phyloP scores from a whole-genome alignment of 1,139 yeast species.

The Kodamaea plutei region DNA sequence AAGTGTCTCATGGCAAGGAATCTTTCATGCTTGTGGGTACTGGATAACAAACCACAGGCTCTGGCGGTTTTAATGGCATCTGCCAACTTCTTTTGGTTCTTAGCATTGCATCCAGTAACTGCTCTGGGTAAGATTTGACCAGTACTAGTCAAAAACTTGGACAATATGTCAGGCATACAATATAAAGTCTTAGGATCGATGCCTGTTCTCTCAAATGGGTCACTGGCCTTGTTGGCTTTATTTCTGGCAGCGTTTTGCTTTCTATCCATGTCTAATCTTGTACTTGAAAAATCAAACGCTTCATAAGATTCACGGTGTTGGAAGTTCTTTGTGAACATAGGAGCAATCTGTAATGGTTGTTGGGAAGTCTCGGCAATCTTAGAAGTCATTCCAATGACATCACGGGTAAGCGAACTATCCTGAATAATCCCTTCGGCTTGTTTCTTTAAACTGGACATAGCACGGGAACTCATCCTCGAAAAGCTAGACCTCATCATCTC shows the following conservation, averaged over 20 bases:
- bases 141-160: slow-evolving; percentile 53
- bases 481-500: too few relatives aligned
- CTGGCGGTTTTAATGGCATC: slow-evolving; percentile 69
- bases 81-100: slow-evolving; percentile 60
- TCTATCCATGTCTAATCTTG: slow-evolving; percentile 42
- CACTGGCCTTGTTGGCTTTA: slow-evolving; percentile 16
- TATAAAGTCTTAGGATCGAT: slow-evolving; percentile 64
- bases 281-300: slow-evolving; percentile 70
- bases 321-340: slow-evolving; percentile 38
- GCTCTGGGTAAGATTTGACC: slow-evolving; percentile 68
- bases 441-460: too few relatives aligned
- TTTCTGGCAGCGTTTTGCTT: slow-evolving; percentile 12
- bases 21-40: slow-evolving; percentile 53
- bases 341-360: slow-evolving; percentile 25
- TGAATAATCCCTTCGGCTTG: slow-evolving; percentile 9
- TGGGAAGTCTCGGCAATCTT: slow-evolving; percentile 24
- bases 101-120: slow-evolving; percentile 59
- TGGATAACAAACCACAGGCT: slow-evolving; percentile 61
- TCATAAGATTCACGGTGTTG: slow-evolving; percentile 50
- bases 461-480: too few relatives aligned
- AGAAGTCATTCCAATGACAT: slow-evolving; percentile 30
- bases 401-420: slow-evolving; percentile 15
- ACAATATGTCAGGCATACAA: slow-evolving; percentile 60
- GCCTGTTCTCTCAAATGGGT: slow-evolving; percentile 52
- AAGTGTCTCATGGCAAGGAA: slow-evolving; percentile 39